These are phyloP conservation scores for Oryza longistaminata DNA, from an alignment of 176 grass and related monocot genomes.

Conservation along the genomic window DNA sequence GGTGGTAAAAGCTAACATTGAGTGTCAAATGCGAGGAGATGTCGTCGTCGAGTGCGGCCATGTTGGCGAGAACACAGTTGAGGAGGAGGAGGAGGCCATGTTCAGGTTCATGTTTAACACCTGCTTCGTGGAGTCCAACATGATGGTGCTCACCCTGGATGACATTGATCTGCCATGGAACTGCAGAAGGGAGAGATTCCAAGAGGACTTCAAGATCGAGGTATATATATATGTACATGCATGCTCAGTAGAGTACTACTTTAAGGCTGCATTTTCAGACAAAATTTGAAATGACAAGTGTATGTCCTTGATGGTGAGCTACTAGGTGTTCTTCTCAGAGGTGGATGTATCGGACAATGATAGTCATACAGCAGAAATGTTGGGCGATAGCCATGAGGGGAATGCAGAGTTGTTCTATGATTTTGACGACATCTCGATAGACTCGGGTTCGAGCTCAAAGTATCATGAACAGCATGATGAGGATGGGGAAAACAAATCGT, in stretches of 20 bases:
- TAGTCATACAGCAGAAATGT: conserved; percentile 28
- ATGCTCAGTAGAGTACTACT: not conserved
- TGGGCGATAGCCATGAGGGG: conserved; percentile 21
- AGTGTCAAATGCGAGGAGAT: conserved; percentile 50
- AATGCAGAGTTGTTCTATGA: conserved; percentile 50
- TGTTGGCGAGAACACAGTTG: not conserved
- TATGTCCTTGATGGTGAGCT: not conserved
- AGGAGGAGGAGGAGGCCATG: conserved; percentile 33
- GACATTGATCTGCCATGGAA: conserved; percentile 60
- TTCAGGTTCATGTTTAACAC: conserved; percentile 73
- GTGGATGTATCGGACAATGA: conserved; percentile 33
- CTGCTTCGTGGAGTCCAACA: conserved; percentile 56
- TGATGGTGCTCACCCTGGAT: conserved; percentile 45
- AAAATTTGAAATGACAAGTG: not conserved
- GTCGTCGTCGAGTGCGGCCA: conserved; percentile 56
- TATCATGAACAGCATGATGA: not conserved
- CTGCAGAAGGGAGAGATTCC: conserved; percentile 31
- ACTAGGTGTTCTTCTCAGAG: conserved; percentile 61
- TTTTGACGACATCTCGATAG: conserved; percentile 37
- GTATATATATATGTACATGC: conserved; percentile 4
- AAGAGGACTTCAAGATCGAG: conserved; percentile 62
- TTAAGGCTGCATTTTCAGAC: not conserved
- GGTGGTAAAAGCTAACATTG: conserved; percentile 39
- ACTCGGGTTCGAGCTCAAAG: not conserved
- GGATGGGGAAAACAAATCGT: not conserved